Evolutionary conservation across 345 rosid genomes (phyloP).

Genomic region (Euphorbia pulcherrima): DNA sequence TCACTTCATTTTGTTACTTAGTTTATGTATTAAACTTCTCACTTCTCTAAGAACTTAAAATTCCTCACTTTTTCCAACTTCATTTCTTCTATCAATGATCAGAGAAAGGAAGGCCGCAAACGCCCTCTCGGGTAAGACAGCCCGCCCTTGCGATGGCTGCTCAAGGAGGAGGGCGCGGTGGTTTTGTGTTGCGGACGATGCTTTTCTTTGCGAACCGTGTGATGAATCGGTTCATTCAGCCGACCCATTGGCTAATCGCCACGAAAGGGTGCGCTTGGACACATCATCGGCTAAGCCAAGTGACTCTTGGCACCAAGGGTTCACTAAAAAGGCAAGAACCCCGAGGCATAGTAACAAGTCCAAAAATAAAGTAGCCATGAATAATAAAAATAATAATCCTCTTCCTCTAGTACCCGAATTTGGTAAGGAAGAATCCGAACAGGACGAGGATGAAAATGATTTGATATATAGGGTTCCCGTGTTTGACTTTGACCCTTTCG

Average conservation of each 20-base stretch:
- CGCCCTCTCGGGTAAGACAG: conserved; percentile 33
- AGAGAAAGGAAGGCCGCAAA: conserved; percentile 13
- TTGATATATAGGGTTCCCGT: conserved; percentile 45
- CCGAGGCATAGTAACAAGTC: conserved; percentile 34
- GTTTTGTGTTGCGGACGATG: conserved; percentile 61
- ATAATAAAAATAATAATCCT: not conserved
- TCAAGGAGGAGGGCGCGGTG: conserved; percentile 42
- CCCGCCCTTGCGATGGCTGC: conserved; percentile 28
- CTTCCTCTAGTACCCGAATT: conserved; percentile 50
- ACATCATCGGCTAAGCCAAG: conserved; percentile 17
- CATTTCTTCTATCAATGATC: conserved; percentile 8
- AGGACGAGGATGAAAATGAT: conserved; percentile 38
- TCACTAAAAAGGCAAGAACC: conserved; percentile 49
- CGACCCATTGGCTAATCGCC: conserved; percentile 55
- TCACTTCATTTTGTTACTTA: not conserved
- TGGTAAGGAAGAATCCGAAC: conserved; percentile 30
- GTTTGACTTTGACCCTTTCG: conserved; percentile 43
- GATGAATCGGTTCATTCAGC: conserved; percentile 64
- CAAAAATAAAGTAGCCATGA: conserved; percentile 1
- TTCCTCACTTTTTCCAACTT: not conserved
- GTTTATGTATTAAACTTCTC: not conserved
- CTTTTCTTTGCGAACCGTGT: conserved; percentile 67
- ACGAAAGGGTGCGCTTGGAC: conserved; percentile 50
- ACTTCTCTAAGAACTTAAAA: not conserved
- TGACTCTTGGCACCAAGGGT: conserved; percentile 45